Conservation (phyloP, 495 filamentous ascomycete genomes). For the Talaromyces adpressus region DNA sequence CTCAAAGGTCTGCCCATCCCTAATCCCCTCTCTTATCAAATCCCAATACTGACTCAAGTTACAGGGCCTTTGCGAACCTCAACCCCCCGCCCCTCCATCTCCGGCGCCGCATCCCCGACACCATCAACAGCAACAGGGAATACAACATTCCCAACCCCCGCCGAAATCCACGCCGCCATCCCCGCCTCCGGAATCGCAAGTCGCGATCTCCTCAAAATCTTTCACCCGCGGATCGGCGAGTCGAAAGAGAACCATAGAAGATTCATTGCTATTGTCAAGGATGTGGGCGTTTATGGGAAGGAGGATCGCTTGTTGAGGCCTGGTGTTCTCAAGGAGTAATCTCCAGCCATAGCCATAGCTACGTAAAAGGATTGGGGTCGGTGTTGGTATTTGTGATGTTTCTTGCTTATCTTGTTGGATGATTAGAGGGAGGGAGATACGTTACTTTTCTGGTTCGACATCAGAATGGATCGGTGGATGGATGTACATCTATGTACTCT, state of each 20-base stretch:
- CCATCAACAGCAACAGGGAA: slow-evolving; percentile 15
- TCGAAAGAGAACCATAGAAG: slow-evolving; percentile 35
- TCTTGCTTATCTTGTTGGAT: background rate
- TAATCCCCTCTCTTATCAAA: background rate
- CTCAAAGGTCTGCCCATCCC: slow-evolving; percentile 16
- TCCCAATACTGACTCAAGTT: background rate
- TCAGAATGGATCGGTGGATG: background rate
- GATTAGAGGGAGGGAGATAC: background rate
- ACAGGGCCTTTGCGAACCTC: slow-evolving; percentile 9
- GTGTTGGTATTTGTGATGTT: background rate
- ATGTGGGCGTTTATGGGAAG: slow-evolving; percentile 40
- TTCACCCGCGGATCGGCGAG: slow-evolving; percentile 52
- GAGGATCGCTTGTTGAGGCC: slow-evolving; percentile 37
- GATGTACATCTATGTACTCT: background rate
- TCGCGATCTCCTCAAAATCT: slow-evolving; percentile 51
- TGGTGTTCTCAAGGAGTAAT: slow-evolving; percentile 26
- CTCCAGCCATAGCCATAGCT: background rate
- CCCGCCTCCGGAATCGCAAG: slow-evolving; percentile 63
- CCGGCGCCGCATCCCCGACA: slow-evolving; percentile 26
- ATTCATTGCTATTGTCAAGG: slow-evolving; percentile 42
- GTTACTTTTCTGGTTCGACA: background rate
- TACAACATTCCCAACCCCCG: slow-evolving; percentile 46
- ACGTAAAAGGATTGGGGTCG: background rate
- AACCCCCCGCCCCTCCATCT: slow-evolving; percentile 3
- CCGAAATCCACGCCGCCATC: slow-evolving; percentile 65